phyloP scores from a whole-genome alignment of 257 asterid species.

The Ballota nigra region DNA sequence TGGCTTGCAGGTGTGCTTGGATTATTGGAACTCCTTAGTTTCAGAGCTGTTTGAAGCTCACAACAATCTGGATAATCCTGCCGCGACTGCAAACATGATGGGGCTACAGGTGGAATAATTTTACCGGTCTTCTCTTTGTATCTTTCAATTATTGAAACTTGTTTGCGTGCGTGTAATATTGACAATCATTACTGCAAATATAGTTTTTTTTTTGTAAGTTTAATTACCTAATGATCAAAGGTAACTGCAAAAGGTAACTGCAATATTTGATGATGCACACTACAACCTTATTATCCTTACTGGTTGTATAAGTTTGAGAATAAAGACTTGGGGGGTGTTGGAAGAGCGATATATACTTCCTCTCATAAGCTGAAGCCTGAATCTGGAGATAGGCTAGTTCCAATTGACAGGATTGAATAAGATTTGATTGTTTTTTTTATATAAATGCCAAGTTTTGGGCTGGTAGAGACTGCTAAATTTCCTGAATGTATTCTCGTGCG shows the following conservation, averaged over 20 bases:
- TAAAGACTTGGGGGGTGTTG: not conserved
- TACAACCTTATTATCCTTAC: not conserved
- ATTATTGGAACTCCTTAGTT: conserved; percentile 86
- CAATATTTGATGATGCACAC: not conserved
- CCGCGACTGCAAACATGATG: conserved; percentile 61
- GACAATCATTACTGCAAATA: not conserved
- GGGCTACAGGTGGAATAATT: conserved; percentile 63
- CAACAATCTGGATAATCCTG: conserved; percentile 63
- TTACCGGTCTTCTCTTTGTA: not conserved
- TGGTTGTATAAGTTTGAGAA: conserved; percentile 8
- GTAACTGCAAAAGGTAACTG: not conserved
- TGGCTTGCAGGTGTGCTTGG: conserved; percentile 76
- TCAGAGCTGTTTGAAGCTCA: conserved; percentile 75
- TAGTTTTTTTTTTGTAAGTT: not conserved
- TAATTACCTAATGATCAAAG: not conserved
- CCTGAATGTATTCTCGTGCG: not conserved
- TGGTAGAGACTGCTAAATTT: not conserved
- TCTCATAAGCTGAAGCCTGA: not conserved
- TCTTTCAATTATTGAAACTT: conserved; percentile 1
- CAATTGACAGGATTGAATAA: not conserved
- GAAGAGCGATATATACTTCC: not conserved
- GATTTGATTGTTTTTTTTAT: not conserved
- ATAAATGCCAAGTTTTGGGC: not conserved
- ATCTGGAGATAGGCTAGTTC: not conserved
- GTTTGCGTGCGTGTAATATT: not conserved